Conservation (phyloP, 2,329 filamentous ascomycete species). For the Fusarium temperatum region DNA sequence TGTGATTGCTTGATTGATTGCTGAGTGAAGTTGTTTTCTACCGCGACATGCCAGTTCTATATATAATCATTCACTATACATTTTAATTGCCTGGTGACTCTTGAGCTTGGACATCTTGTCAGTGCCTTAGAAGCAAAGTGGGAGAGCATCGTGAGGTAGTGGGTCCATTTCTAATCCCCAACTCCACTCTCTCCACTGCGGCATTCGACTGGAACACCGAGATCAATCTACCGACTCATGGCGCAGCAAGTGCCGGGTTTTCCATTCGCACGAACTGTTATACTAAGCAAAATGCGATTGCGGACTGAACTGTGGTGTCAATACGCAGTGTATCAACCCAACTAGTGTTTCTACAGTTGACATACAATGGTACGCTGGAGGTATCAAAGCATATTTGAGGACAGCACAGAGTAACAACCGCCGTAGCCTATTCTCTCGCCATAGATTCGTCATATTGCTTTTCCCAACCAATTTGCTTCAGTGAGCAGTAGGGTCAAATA, state of each 20-base stretch:
- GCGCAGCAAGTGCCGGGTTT: not conserved
- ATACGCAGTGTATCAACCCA: no score
- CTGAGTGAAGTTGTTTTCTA: fast-evolving
- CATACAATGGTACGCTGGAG: not conserved
- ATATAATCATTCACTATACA: not conserved
- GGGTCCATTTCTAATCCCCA: not conserved
- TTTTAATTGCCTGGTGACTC: not conserved
- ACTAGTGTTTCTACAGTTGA: not conserved
- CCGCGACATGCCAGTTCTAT: not conserved
- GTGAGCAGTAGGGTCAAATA: fast-evolving
- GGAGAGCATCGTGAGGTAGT: not conserved
- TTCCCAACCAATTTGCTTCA: not conserved
- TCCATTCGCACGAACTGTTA: fast-evolving
- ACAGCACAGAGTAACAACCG: not conserved
- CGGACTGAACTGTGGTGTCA: no score
- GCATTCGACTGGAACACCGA: not conserved
- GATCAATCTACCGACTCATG: not conserved
- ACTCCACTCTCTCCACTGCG: not conserved
- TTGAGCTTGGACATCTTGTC: no score
- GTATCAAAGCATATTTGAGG: not conserved
- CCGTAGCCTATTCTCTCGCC: not conserved
- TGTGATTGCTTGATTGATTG: not conserved
- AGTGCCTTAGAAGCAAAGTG: not conserved
- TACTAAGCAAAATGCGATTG: not conserved
- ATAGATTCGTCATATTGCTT: not conserved